These are phyloP conservation scores for Nematocida minor DNA, from an alignment of 371 early-diverging fungal species.

Conservation along the genomic window DNA sequence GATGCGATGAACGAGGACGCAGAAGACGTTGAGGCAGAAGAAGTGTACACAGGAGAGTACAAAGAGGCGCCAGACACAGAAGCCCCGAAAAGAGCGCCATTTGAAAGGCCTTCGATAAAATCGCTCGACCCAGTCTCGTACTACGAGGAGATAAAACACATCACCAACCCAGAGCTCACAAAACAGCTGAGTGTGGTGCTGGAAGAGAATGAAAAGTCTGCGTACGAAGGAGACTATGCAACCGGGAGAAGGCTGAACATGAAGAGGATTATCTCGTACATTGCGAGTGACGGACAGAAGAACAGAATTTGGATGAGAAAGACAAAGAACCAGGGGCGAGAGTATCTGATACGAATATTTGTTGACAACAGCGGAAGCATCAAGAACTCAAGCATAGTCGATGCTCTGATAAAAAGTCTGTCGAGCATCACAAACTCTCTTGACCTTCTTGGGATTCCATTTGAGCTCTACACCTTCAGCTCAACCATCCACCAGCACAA, in stretches of 20 bases:
- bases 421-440: slow-evolving; percentile 50
- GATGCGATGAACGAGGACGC: slow-evolving; percentile 38
- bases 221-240: slow-evolving; percentile 92
- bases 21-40: slow-evolving; percentile 13
- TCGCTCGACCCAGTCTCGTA: slow-evolving; percentile 6
- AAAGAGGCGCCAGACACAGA: slow-evolving; percentile 14
- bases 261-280: slow-evolving; percentile 95
- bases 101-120: slow-evolving; percentile 1
- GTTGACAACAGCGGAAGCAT: slow-evolving; percentile 92
- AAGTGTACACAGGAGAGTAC: slow-evolving; percentile 3
- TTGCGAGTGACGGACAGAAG: slow-evolving; percentile 92
- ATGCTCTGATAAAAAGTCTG: slow-evolving; percentile 48
- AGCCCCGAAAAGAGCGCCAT: neutral
- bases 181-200: slow-evolving; percentile 81
- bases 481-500: slow-evolving; percentile 20
- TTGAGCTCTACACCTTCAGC: slow-evolving; percentile 61
- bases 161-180: slow-evolving; percentile 52
- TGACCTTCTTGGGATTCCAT: slow-evolving; percentile 54
- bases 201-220: slow-evolving; percentile 86
- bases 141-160: slow-evolving; percentile 42
- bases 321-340: slow-evolving; percentile 86
- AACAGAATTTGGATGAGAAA: slow-evolving; percentile 99
- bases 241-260: slow-evolving; percentile 98
- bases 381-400: slow-evolving; percentile 64
- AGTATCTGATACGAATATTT: slow-evolving; percentile 91